These are phyloP conservation scores for Pichia deserticola DNA, from an alignment of 805 yeast genomes.

Conservation along the genomic window DNA sequence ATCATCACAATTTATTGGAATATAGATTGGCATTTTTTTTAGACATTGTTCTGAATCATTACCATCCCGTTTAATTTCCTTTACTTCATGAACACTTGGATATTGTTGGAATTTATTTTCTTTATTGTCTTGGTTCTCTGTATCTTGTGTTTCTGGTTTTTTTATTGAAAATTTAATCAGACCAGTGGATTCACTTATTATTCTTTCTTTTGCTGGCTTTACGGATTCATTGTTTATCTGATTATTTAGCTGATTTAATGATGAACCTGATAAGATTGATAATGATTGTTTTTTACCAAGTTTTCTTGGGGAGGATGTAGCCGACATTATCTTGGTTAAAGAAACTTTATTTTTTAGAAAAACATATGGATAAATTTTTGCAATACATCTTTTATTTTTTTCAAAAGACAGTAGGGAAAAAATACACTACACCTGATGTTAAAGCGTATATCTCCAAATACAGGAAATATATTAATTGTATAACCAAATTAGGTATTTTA, in stretches of 20 bases:
- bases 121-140: background rate
- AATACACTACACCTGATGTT: too few relatives aligned
- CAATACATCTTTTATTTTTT: too few relatives aligned
- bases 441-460: too few relatives aligned
- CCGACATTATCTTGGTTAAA: conserved; percentile 1
- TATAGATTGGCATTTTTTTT: conserved; percentile 30
- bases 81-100: background rate
- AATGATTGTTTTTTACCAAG: conserved; percentile 26
- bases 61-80: background rate
- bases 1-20: conserved; percentile 24
- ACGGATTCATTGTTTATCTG: background rate
- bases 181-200: conserved; percentile 46
- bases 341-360: too few relatives aligned
- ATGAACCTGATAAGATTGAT: conserved; percentile 26
- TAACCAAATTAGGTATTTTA: too few relatives aligned
- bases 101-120: background rate
- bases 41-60: background rate
- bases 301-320: conserved; percentile 2
- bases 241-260: conserved; percentile 19
- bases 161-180: conserved; percentile 36
- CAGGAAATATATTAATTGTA: too few relatives aligned
- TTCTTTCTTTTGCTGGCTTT: conserved; percentile 31
- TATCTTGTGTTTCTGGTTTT: conserved; percentile 6
- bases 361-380: too few relatives aligned
- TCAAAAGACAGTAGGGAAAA: too few relatives aligned